Evolutionary conservation across 2,329 filamentous ascomycete species (phyloP).

Genomic region (Thermoascus crustaceus): DNA sequence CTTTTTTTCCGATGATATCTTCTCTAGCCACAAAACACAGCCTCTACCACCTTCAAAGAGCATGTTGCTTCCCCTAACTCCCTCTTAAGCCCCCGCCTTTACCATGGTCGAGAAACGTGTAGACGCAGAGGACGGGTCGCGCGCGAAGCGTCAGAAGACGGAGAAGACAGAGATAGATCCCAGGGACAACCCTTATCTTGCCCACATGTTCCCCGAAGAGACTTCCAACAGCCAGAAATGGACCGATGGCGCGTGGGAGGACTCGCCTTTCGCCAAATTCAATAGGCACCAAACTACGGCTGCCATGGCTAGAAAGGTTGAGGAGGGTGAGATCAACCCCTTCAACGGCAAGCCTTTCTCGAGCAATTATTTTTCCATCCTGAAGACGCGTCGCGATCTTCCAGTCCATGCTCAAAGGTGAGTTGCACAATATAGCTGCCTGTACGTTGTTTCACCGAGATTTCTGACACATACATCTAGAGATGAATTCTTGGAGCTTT

Average conservation of each 20-base stretch:
- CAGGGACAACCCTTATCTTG: constrained; percentile 75
- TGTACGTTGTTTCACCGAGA: neutral
- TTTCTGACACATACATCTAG: constrained; percentile 33
- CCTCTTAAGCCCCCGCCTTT: constrained; percentile 9
- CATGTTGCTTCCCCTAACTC: constrained; percentile 2
- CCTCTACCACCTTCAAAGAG: neutral
- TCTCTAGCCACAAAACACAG: constrained; percentile 1
- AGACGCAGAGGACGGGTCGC: constrained; percentile 41
- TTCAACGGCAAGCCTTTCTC: constrained; percentile 75
- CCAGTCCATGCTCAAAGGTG: constrained; percentile 87
- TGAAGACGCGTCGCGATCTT: constrained; percentile 73
- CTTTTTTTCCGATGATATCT: constrained; percentile 14
- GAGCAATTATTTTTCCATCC: constrained; percentile 79
- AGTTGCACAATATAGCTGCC: constrained; percentile 25
- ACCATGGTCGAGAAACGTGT: constrained; percentile 52
- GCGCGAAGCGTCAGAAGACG: constrained; percentile 50
- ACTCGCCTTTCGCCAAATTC: constrained; percentile 56
- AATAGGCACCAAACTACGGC: constrained; percentile 75
- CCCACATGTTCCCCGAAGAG: constrained; percentile 67
- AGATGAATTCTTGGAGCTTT: constrained; percentile 87
- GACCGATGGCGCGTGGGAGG: constrained; percentile 14
- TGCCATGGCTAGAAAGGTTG: constrained; percentile 60
- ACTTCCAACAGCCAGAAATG: constrained; percentile 20
- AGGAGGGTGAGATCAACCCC: constrained; percentile 75
- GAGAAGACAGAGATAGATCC: constrained; percentile 42